A percentile compares a stretch with the other conserved stretches of the same genome.
Conservation (phyloP, 1,284 basidiomycete genomes). For the Ustilago vetiveriae region DNA sequence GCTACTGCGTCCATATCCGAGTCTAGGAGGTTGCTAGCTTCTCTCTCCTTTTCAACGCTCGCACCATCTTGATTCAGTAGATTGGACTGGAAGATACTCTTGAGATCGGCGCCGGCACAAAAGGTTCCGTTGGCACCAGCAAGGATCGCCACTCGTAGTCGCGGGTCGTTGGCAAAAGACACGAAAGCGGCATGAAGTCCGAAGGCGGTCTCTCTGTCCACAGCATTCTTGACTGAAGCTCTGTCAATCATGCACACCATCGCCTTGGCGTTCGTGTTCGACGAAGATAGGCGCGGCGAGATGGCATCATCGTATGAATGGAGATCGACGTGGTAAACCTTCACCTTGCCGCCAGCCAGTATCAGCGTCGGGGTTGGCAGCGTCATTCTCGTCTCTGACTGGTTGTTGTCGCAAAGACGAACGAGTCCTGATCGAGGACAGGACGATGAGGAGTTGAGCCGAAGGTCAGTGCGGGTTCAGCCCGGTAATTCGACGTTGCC, state of each 20-base stretch:
- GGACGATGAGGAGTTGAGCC: neutral
- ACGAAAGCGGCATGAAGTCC: slow-evolving; percentile 30
- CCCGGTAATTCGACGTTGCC: slow-evolving; percentile 5
- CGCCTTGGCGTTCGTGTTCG: slow-evolving; percentile 2
- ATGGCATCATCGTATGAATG: slow-evolving; percentile 13
- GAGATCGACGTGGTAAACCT: slow-evolving; percentile 22
- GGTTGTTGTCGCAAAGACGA: neutral
- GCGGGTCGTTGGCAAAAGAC: slow-evolving; percentile 18
- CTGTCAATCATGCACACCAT: slow-evolving; percentile 43
- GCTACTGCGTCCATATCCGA: slow-evolving; percentile 36
- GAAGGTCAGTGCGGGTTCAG: neutral
- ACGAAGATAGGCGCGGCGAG: slow-evolving; percentile 11
- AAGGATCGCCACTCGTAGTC: slow-evolving; percentile 26
- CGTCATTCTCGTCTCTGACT: neutral
- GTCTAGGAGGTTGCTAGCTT: slow-evolving; percentile 23
- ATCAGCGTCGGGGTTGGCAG: slow-evolving; percentile 8
- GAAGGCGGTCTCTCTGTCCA: slow-evolving; percentile 23
- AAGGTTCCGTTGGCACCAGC: slow-evolving; percentile 24
- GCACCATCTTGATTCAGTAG: neutral
- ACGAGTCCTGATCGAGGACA: too few relatives aligned
- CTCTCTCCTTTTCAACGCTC: neutral
- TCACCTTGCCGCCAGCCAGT: slow-evolving; percentile 29
- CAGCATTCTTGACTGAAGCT: slow-evolving; percentile 28
- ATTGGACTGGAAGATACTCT: slow-evolving; percentile 14
- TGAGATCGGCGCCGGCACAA: slow-evolving; percentile 43